Percentiles rank a stretch among this genome's conserved stretches.
Evolutionary conservation across 345 rosid genomes (phyloP).

Genomic region (Rhizophora apiculata): DNA sequence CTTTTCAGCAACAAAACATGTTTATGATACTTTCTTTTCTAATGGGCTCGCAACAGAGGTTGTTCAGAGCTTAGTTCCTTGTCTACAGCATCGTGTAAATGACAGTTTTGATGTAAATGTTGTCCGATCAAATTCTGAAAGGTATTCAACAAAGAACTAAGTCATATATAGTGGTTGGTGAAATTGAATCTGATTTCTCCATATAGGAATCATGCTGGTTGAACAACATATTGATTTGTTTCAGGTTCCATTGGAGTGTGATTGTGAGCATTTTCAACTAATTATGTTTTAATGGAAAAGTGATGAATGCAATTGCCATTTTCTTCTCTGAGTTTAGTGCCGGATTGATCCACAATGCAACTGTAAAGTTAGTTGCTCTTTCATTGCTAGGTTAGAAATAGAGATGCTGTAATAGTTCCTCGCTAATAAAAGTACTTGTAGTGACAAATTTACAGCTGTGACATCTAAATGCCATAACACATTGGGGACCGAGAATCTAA

Average conservation of each 20-base stretch:
- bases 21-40: slow-evolving; percentile 78
- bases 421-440: background rate
- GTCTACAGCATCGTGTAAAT: slow-evolving; percentile 37
- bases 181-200: slow-evolving; percentile 1
- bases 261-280: background rate
- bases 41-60: slow-evolving; percentile 64
- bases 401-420: background rate
- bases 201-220: background rate
- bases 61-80: slow-evolving; percentile 75
- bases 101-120: slow-evolving; percentile 38
- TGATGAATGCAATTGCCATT: background rate
- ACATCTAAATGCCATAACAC: background rate
- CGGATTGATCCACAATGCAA: background rate
- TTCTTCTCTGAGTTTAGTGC: background rate
- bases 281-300: background rate
- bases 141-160: slow-evolving; percentile 34
- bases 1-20: slow-evolving; percentile 56
- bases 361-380: background rate
- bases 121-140: slow-evolving; percentile 61
- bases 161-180: background rate
- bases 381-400: background rate
- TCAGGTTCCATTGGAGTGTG: background rate
- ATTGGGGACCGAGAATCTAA: background rate
- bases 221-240: background rate
- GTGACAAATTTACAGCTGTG: background rate